Conservation (phyloP, 1,284 basidiomycete species). For the Boletus mariae region DNA sequence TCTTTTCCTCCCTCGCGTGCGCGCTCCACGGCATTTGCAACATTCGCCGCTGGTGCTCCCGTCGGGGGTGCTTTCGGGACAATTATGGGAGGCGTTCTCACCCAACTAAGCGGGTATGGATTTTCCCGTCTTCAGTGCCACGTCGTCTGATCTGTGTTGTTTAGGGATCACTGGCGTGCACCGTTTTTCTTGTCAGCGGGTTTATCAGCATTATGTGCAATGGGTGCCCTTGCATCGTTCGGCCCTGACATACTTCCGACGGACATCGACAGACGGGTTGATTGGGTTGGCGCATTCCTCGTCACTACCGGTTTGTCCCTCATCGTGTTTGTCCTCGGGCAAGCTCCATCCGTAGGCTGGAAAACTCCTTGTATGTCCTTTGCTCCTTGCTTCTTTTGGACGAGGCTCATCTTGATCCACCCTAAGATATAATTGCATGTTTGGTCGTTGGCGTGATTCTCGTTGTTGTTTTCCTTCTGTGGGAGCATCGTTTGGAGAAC, state of each 20-base stretch:
- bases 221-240: constrained; percentile 52
- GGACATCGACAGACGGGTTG: constrained; percentile 59
- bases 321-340: constrained; percentile 75
- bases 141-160: constrained; percentile 1
- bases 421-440: constrained; percentile 47
- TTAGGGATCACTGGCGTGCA: constrained; percentile 56
- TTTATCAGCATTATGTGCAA: constrained; percentile 46
- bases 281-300: constrained; percentile 79
- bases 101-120: constrained; percentile 50
- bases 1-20: constrained; percentile 66
- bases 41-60: constrained; percentile 77
- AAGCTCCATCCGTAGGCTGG: constrained; percentile 77
- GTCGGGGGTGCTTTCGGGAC: constrained; percentile 71
- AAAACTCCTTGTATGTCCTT: constrained; percentile 59
- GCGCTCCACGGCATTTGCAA: constrained; percentile 72
- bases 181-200: constrained; percentile 56
- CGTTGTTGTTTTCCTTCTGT: constrained; percentile 52
- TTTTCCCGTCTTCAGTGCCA: not conserved
- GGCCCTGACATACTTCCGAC: constrained; percentile 47
- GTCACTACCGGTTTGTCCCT: constrained; percentile 75
- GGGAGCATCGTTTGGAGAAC: constrained; percentile 56
- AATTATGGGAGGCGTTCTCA: constrained; percentile 67
- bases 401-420: constrained; percentile 1
- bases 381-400: not conserved
- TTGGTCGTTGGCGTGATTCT: constrained; percentile 56